These are phyloP conservation scores for Carex littledalei DNA, from an alignment of 176 grass and related monocot genomes.

Conservation along the genomic window DNA sequence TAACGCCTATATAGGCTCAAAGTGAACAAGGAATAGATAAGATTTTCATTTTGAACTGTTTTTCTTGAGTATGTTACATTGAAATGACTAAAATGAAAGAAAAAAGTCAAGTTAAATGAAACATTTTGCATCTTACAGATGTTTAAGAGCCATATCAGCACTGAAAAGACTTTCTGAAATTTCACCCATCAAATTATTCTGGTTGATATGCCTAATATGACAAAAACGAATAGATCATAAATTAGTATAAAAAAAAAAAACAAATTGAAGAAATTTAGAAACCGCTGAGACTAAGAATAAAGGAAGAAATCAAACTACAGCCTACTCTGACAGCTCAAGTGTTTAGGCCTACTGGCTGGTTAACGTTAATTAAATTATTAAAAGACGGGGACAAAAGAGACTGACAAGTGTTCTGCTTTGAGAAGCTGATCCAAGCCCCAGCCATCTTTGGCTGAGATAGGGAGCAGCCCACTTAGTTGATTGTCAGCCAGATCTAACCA, in stretches of 20 bases:
- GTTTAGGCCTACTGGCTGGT: not conserved
- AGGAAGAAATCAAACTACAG: not conserved
- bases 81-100: not conserved
- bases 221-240: slow-evolving; percentile 16
- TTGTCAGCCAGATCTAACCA: slow-evolving; percentile 67
- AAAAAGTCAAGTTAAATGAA: not conserved
- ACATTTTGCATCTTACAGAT: slow-evolving; percentile 50
- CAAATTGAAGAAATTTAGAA: not conserved
- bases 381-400: not conserved
- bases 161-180: slow-evolving; percentile 64
- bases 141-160: slow-evolving; percentile 39
- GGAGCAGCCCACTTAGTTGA: slow-evolving; percentile 40
- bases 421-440: slow-evolving; percentile 59
- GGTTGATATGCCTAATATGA: slow-evolving; percentile 60
- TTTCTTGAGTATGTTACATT: not conserved
- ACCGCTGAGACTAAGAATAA: not conserved
- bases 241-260: not conserved
- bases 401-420: slow-evolving; percentile 56
- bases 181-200: slow-evolving; percentile 48
- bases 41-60: no score
- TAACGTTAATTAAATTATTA: not conserved
- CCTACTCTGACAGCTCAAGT: not conserved
- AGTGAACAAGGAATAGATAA: no score
- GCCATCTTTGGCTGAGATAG: slow-evolving; percentile 42
- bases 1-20: no score